Base-by-base conservation (phyloP, 75 land plant genomes). In the Cryptomeria japonica region DNA sequence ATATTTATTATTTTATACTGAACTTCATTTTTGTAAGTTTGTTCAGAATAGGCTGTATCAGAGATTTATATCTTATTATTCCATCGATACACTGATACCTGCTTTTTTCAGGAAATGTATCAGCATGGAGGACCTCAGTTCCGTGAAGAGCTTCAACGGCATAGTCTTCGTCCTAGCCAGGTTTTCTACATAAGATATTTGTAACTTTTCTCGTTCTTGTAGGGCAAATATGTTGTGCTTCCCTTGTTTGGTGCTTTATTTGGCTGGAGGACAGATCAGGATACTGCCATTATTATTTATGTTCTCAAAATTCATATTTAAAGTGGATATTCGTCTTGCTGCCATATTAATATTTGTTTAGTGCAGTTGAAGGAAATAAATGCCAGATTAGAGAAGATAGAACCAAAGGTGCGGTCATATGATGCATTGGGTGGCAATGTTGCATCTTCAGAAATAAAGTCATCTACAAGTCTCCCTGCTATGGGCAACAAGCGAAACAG, bases 311-410 rank as follows among this genome's bases (percentile, higher is more conserved):
- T 44, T 82, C 47, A n/a, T 46, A n/a, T 46, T 28, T 18, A 28
- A 34, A 80, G 12, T 39, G 36, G 10, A 86, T 39, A 38, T 88
- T 34, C 1, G 2, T 68, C 75, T 64, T 88, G 46, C 85, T 44
- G 15, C 47, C 28, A 11, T 31, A 46, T 22, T 82, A 38, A 22
- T 86, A 38, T 68, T 32, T 82, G 1, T 70, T 85, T 86, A 37
- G 85, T 90, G 91, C 93, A 98, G 99, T 58, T 98, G 64, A 96
- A 93, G 89, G 99, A 98, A 51, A 98, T 98, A 46, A 92, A 91
- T 90, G 87, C 93, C 22, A 96, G 99, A 87, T 90, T 97, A 80
- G 98, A 98, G 86, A 97, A 87, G 80, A 93, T 98, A 80, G 95
- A 95, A 83, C 96, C 99, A 56, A 92, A 95, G 86, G 87, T 85